A percentile compares a stretch with the other conserved stretches of the same genome.
phyloP scores from a whole-genome alignment of 2,329 filamentous ascomycete species.

The Exophiala viscosa region DNA sequence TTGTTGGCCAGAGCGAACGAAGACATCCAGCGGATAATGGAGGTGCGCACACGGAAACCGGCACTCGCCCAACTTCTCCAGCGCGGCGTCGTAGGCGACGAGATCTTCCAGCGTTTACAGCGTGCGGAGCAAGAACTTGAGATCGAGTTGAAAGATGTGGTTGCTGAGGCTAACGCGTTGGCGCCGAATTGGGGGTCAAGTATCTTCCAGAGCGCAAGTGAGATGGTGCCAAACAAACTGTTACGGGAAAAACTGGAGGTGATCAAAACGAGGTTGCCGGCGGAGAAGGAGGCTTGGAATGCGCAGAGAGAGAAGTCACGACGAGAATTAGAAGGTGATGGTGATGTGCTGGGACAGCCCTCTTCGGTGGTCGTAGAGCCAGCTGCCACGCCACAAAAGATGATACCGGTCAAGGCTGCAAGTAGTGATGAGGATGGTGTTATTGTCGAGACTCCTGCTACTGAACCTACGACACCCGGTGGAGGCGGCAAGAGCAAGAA shows the following conservation, averaged over 20 bases:
- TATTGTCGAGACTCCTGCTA: slow-evolving; percentile 63
- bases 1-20: slow-evolving; percentile 85
- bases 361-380: not conserved
- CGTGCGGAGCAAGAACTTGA: slow-evolving; percentile 97
- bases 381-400: not conserved
- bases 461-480: slow-evolving; percentile 27
- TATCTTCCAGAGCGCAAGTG: slow-evolving; percentile 97
- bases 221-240: slow-evolving; percentile 81
- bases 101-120: slow-evolving; percentile 88
- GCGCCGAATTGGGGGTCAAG: slow-evolving; percentile 83
- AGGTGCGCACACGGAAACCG: slow-evolving; percentile 83
- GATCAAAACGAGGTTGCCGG: slow-evolving; percentile 65
- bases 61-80: slow-evolving; percentile 79
- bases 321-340: slow-evolving; percentile 67
- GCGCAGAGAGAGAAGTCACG: slow-evolving; percentile 73
- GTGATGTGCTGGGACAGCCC: slow-evolving; percentile 35
- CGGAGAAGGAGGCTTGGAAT: slow-evolving; percentile 91
- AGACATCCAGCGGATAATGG: slow-evolving; percentile 86
- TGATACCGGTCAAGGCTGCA: slow-evolving; percentile 36
- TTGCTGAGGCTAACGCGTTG: slow-evolving; percentile 82
- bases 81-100: slow-evolving; percentile 89
- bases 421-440: slow-evolving; percentile 70
- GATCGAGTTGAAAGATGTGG: slow-evolving; percentile 89
- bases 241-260: slow-evolving; percentile 72
- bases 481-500: slow-evolving; percentile 42